Evolutionary conservation across 164 flowering plant species (phyloP).

Genomic region (Sedum album): DNA sequence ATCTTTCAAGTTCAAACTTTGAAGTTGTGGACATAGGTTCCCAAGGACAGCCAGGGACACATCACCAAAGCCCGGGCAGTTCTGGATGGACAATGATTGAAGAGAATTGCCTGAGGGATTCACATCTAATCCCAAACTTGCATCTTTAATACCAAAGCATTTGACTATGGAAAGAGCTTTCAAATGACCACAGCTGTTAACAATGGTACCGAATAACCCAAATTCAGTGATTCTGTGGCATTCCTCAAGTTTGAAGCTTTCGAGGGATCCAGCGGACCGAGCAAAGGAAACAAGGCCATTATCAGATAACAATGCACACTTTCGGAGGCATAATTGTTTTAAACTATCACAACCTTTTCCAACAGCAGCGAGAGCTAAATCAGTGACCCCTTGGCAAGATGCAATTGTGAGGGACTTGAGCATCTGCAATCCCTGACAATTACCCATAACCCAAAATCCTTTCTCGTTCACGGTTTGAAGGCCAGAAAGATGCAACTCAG

Average conservation of each 20-base stretch:
- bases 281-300: slow-evolving; percentile 21
- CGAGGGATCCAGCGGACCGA: slow-evolving; percentile 18
- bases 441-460: slow-evolving; percentile 40
- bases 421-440: slow-evolving; percentile 23
- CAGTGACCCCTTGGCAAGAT: slow-evolving; percentile 26
- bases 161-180: slow-evolving; percentile 22
- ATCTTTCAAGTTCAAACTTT: neutral
- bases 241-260: slow-evolving; percentile 27
- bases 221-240: slow-evolving; percentile 29
- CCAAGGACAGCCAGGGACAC: neutral
- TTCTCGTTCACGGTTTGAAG: slow-evolving; percentile 29
- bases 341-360: slow-evolving; percentile 24
- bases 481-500: slow-evolving; percentile 11
- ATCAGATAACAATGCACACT: slow-evolving; percentile 24
- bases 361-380: slow-evolving; percentile 22
- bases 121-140: neutral
- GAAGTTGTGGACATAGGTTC: neutral
- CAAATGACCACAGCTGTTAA: slow-evolving; percentile 12
- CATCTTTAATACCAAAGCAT: slow-evolving; percentile 24
- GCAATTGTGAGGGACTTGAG: slow-evolving; percentile 19
- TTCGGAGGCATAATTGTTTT: slow-evolving; percentile 16
- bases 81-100: slow-evolving; percentile 12
- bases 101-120: neutral
- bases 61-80: slow-evolving; percentile 5
- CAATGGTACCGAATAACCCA: slow-evolving; percentile 22